Base-by-base conservation (phyloP, 179 eudicot genomes). In the Carnegiea gigantea region DNA sequence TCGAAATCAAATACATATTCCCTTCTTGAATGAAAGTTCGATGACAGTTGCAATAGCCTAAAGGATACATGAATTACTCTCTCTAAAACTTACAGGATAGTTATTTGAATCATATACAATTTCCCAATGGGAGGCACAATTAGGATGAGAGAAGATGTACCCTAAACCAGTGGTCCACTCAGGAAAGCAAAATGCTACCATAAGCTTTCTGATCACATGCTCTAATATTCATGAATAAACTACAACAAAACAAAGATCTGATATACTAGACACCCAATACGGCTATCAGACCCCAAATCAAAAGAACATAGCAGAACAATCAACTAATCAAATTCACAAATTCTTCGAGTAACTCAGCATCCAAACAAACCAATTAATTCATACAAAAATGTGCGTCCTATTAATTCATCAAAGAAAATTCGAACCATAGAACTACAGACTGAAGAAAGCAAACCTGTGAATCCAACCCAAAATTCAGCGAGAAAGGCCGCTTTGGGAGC, bases 401-500 rank as follows among this genome's bases (percentile, higher is more conserved):
- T 20, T 70, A n/a, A 36, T 51, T 11, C 57, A 51, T 28, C 24
- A 17, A 77, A 74, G 13, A 36, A 33, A 53, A 73, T 23, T 13
- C 44, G 78, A 64, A 30, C 10, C 7, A 73, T 65, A 20, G 57
- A 44, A 75, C 9, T 5, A 68, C 23, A 30, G 65, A 59, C 24
- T 14, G 6, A 0, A 21, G 33, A 77, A 76, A 81, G 33, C 74
- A 54, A 67, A 94, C 98, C 97, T 89, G 90, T 44, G 97, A 89
- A 84, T 91, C 95, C 81, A 93, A 86, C 26, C 90, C 95, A 73
- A 89, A 86, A 83, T 86, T 83, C 3, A 88, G 86, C 9, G 88
- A 78, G 9, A 91, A 86, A 18, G 92, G 87, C 44, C 90, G 86
- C 53, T 74, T 87, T 2, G 95, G 85, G 73, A 91, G 82, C 85